Conservation (phyloP, 345 rosid species). For the Gossypium herbaceum region DNA sequence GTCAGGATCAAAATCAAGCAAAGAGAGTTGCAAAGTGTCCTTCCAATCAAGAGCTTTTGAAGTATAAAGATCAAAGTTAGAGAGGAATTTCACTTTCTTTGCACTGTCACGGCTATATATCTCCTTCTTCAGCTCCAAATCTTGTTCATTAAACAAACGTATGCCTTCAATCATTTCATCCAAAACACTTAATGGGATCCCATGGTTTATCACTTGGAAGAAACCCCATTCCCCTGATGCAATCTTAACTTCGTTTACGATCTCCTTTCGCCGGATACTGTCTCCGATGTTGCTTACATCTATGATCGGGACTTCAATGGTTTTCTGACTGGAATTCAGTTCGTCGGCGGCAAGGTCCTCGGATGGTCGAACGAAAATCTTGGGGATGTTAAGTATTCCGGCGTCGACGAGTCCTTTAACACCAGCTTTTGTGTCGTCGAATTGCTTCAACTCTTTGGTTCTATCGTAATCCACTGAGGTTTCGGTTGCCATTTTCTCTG, state of each 20-base stretch:
- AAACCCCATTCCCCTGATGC: conserved; percentile 43
- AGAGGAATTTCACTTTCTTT: neutral
- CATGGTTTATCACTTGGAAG: conserved; percentile 48
- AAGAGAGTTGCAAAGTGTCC: conserved; percentile 7
- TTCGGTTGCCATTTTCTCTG: neutral
- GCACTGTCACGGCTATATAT: neutral
- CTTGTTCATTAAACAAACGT: conserved; percentile 24
- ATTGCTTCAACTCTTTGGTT: conserved; percentile 22
- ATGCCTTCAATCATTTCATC: conserved; percentile 24
- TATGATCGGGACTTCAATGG: conserved; percentile 31
- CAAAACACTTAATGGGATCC: conserved; percentile 32
- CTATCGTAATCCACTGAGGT: conserved; percentile 4
- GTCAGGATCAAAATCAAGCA: conserved; percentile 12
- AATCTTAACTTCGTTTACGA: conserved; percentile 22
- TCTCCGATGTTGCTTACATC: conserved; percentile 23
- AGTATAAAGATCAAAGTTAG: neutral
- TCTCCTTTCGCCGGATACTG: conserved; percentile 12
- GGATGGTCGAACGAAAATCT: conserved; percentile 25
- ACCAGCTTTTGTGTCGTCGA: conserved; percentile 37
- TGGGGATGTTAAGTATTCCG: conserved; percentile 30
- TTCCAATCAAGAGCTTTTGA: conserved; percentile 27
- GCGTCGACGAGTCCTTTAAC: conserved; percentile 39
- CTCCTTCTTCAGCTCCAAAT: neutral
- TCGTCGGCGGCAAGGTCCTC: neutral
- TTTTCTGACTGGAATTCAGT: neutral